These are phyloP conservation scores for Bolboschoenoplectus hybrid DNA, from an alignment of 202 grass and related monocot genomes.

Conservation along the genomic window DNA sequence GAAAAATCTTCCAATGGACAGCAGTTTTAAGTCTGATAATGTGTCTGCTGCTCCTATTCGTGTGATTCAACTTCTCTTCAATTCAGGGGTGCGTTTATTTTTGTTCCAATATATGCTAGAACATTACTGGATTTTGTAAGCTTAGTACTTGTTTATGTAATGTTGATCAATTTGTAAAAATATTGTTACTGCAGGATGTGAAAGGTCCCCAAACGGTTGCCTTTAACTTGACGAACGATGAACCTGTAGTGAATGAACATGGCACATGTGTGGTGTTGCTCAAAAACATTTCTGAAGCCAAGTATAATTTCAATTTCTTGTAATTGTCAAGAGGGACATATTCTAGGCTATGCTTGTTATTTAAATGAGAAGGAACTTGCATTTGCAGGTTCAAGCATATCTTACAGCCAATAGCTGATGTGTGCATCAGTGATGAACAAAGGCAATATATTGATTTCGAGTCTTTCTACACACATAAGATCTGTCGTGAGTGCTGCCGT, in stretches of 20 bases:
- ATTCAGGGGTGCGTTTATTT: slow-evolving; percentile 66
- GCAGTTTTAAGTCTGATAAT: slow-evolving; percentile 70
- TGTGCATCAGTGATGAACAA: slow-evolving; percentile 74
- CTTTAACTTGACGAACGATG: slow-evolving; percentile 95
- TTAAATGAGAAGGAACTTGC: slow-evolving; percentile 29
- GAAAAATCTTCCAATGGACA: slow-evolving; percentile 79
- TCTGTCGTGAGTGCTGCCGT: slow-evolving; percentile 94
- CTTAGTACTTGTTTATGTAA: too few species aligned
- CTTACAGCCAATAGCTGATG: slow-evolving; percentile 71
- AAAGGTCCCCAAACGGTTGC: slow-evolving; percentile 87
- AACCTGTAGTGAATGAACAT: slow-evolving; percentile 77
- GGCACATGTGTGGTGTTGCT: slow-evolving; percentile 92
- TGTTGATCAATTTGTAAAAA: too few species aligned
- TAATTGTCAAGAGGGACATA: too few species aligned
- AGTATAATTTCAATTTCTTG: slow-evolving; percentile 42
- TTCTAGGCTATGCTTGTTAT: not conserved
- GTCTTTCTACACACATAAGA: slow-evolving; percentile 79
- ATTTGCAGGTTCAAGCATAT: slow-evolving; percentile 73
- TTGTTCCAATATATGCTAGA: slow-evolving; percentile 6
- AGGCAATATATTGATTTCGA: slow-evolving; percentile 78
- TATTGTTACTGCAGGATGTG: slow-evolving; percentile 65
- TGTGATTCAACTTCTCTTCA: slow-evolving; percentile 84
- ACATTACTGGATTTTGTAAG: too few species aligned
- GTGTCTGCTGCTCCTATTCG: slow-evolving; percentile 75
- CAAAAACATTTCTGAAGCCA: slow-evolving; percentile 91